Conservation (phyloP, 768 basidiomycete species). For the Cytidiella melzeri region DNA sequence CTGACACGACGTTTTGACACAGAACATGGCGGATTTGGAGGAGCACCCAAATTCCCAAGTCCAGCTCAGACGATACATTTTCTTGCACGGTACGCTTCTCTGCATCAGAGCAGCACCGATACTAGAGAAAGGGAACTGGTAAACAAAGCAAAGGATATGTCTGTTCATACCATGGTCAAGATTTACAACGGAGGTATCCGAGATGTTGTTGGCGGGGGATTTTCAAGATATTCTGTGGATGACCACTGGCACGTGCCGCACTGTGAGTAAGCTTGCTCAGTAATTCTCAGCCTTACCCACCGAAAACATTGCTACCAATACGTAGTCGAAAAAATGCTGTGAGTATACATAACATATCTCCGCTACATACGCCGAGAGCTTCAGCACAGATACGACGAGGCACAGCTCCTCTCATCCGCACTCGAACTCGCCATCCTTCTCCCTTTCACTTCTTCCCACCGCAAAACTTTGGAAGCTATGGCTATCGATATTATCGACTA, state of each 20-base stretch:
- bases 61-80: constrained; percentile 19
- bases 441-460: constrained; percentile 4
- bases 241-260: constrained; percentile 36
- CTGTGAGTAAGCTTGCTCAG: constrained; percentile 22
- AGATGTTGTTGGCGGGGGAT: constrained; percentile 35
- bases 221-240: constrained; percentile 36
- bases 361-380: no score
- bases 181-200: constrained; percentile 31
- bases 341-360: not conserved
- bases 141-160: constrained; percentile 17
- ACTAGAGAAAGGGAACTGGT: constrained; percentile 8
- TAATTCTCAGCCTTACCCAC: not conserved
- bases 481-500: constrained; percentile 31
- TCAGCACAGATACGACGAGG: constrained; percentile 36
- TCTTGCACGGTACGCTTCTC: constrained; percentile 18
- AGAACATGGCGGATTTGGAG: constrained; percentile 31
- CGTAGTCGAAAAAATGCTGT: constrained; percentile 32
- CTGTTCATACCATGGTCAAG: constrained; percentile 17
- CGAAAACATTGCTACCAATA: not conserved
- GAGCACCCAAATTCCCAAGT: constrained; percentile 34
- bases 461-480: constrained; percentile 19
- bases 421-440: constrained; percentile 19
- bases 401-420: constrained; percentile 25
- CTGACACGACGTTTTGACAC: constrained; percentile 23
- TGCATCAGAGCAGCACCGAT: constrained; percentile 4